Evolutionary conservation across 305 asterid genomes (phyloP).

Genomic region (Striga hermonthica): DNA sequence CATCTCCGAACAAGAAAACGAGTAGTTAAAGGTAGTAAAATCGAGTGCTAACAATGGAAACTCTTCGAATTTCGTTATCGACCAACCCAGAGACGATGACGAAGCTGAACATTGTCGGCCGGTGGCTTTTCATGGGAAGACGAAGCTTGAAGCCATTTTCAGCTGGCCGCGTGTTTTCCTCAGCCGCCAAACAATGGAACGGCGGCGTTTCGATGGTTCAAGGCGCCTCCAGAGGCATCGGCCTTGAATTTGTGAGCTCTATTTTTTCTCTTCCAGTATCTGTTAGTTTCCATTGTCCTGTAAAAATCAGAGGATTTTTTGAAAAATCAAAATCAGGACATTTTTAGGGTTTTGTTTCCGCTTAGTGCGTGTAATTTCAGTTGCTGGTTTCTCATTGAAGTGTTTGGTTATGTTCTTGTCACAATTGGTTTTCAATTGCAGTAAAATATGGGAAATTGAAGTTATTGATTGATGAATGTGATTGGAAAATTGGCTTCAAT

Average conservation of each 20-base stretch:
- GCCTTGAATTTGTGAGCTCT: conserved; percentile 74
- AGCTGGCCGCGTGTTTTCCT: conserved; percentile 37
- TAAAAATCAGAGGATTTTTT: no score
- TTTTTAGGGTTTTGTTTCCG: no score
- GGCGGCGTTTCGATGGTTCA: conserved; percentile 84
- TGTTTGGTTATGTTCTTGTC: no score
- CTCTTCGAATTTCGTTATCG: conserved; percentile 13
- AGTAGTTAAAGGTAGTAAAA: conserved; percentile 24
- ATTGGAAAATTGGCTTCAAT: no score
- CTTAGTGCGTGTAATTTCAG: no score
- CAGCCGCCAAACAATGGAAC: conserved; percentile 41
- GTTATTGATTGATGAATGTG: no score
- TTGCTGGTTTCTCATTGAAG: no score
- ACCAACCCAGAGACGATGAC: conserved; percentile 26
- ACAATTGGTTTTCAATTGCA: no score
- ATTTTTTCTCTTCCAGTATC: conserved; percentile 8
- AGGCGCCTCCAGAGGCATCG: conserved; percentile 97
- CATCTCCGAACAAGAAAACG: not conserved
- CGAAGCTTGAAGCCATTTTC: conserved; percentile 29
- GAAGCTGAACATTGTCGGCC: conserved; percentile 38
- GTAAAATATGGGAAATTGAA: no score
- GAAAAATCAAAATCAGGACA: no score
- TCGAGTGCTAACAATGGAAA: conserved; percentile 9
- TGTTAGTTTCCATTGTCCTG: no score
- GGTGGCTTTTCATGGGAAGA: conserved; percentile 30